Base-by-base conservation (phyloP, 306 rosid species). In the Argentina anserina region DNA sequence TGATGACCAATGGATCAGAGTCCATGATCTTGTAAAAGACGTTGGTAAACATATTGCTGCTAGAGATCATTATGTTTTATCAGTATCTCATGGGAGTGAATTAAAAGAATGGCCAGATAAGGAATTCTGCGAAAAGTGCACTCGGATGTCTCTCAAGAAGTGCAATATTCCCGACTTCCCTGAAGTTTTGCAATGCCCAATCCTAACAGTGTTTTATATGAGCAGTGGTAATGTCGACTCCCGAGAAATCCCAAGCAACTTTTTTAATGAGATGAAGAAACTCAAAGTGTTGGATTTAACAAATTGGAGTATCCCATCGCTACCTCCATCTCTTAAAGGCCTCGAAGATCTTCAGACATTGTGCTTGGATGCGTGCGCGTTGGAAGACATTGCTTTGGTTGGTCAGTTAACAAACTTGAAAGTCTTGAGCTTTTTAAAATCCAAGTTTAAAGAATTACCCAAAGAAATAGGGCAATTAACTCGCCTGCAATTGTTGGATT, bases 371-470 rank as follows among this genome's bases (percentile, higher is more conserved):
- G 26, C 11, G 1, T 82, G 87, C 39, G 59, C 9, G 0, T 49
- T 86, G 41, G 83, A 47, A 31, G 21, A 72, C 43, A 0, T 83
- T 21, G 6, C 65, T 18, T 1, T 78, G 17, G 67, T 86, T 15
- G 89, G 80, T 1, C 18, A 72, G 43, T 20, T 85, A 64, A 65
- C 37, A 42, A 80, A 58, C 15, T 77, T 85, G 13, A 75, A 74
- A 75, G 69, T 86, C 40, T 83, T 86, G 2, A 80, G 85, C 65
- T 25, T 86, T 70, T 52, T 75, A 42, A 60, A 64, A 25, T 86
- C 89, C 26, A 65, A 78, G 10, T 58, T 83, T 12, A 49, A 58
- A 53, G 34, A 36, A 12, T 79, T 86, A 26, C 84, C 89, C 0
- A 17, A 7, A 13, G 63, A 56, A 26, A 26, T 56, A 3, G 36